Base-by-base conservation (phyloP, 2,329 filamentous ascomycete genomes). In the Fusarium sp. region DNA sequence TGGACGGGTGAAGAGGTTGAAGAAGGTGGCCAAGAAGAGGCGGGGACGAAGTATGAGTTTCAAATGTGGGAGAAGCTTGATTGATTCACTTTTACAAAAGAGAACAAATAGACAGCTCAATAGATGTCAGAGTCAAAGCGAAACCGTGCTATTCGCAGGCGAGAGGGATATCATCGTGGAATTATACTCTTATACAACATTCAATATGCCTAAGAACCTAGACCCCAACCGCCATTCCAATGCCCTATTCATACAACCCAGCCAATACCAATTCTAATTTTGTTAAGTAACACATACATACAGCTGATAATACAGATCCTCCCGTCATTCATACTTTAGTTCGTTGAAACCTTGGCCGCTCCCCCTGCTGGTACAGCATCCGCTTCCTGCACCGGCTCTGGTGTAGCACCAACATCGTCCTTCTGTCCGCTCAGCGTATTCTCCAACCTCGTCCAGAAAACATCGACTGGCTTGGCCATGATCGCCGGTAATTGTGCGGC, bases 1-100 rank as follows among this genome's bases (percentile, higher is more conserved):
- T 95, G 90, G 85, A 87, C 88, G 3, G 92, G 91, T 0, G 91
- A 94, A 79, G 82, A 84, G 26, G 84, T 90, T 11, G 81, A 84
- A 0, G 86, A 83, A 42, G 88, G 84, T 1, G 77, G 84, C 34
- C 84, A 90, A 72, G 85, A 86, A 71, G 92, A 95, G 79, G 86
- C 85, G 17, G 89, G 85, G 8, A 88, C 87, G 7, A 78, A 80
- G 75, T 94, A 93, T 78, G 86, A 91, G 78, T 93, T 92, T 80
- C 87, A 92, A 78, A 87, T 94, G 87, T 94, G 90, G 89, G 89
- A 91, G 82, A 87, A 83, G 82, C 75, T 76, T 17, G 40, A 59
- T 45, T 74, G 51, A 63, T n/a, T 33, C 28, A 15, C 28, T 17
- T 18, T 13, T 8, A 11, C 15, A 20, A 24, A 15, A 18, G 36